Conservation (phyloP, 83 land plant species). For the Diphasiastrum complanatum region DNA sequence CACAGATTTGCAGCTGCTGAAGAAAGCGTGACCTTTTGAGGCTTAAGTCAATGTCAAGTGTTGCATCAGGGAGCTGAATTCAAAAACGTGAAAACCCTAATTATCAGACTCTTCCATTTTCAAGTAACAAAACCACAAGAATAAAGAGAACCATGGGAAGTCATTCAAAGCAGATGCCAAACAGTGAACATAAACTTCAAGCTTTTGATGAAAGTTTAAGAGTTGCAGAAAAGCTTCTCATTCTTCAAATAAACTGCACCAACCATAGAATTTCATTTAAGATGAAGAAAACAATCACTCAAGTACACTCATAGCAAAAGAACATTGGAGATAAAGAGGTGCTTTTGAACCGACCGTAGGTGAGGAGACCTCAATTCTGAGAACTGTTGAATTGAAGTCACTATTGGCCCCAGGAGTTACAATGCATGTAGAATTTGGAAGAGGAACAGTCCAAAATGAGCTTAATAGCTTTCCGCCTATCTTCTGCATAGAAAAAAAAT, state of each 20-base stretch:
- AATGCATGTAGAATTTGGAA: conserved; percentile 37
- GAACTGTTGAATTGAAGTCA: conserved; percentile 50
- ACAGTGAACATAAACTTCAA: no score
- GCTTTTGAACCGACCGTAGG: conserved; percentile 45
- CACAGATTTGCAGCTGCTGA: conserved; percentile 75
- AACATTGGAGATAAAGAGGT: background rate
- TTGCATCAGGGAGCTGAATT: conserved; percentile 86
- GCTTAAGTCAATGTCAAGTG: conserved; percentile 67
- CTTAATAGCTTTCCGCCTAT: background rate
- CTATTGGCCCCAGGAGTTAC: conserved; percentile 58
- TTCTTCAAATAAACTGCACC: no score
- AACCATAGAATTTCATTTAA: no score
- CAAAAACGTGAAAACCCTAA: background rate
- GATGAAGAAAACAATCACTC: background rate
- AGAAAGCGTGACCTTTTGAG: conserved; percentile 36
- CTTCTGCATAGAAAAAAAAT: background rate
- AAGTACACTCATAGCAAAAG: background rate
- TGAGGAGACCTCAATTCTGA: conserved; percentile 61
- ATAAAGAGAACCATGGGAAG: no score
- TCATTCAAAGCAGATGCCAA: no score
- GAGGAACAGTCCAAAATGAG: conserved; percentile 48
- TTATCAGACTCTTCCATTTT: no score
- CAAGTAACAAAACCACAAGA: no score
- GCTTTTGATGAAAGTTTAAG: no score
- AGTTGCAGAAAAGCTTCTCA: no score